Base-by-base conservation (phyloP, 2,329 filamentous ascomycete species). In the Pseudogymnoascus sp. region DNA sequence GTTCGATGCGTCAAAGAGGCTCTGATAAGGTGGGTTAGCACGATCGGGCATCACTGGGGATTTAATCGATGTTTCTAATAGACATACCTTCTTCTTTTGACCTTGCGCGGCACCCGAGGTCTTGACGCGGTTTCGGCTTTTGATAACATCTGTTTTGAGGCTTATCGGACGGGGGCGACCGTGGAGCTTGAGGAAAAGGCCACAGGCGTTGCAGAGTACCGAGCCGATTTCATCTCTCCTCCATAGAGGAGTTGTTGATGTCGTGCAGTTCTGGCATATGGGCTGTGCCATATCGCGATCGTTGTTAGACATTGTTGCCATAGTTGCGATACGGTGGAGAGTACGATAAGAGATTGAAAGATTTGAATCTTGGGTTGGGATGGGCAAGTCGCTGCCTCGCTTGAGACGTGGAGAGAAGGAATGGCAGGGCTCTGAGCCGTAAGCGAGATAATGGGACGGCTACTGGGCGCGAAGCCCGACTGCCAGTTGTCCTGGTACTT, bases 101-200 rank as follows among this genome's bases (percentile, higher is more conserved):
- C 90, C 84, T 71, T 92, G 83, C 2, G 80, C 90, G 7, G 89
- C 85, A 62, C 84, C 84, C 76, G 85, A 84, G 28, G 92, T 94
- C 82, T 97, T 97, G 70, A 97, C 93, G 68, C 94, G 87, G 78
- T 99, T 99, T 72, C 94, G 91, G 80, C 92, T 97, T 82, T 99
- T 99, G 80, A 99, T 99, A 69, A 97, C 93, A 80, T 99, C 94
- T 59, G 94, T 97, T 82, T 99, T 99, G 71, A 99, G 84, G 70
- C 91, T 96, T 75, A 96, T 97, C 69, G 94, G 94, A 63, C 94
- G 88, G 65, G 94, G 86, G 25, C 92, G 89, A 67, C 92, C 92
- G 75, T 99, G 94, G 69, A 99, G 83, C 82, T 99, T 99, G 72
- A 97, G 84, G 77, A 97, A 99, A 63, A 99, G 84, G 65, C 94